These are phyloP conservation scores for Antarctomyces pellizariae DNA, from an alignment of 495 filamentous ascomycete species.

Conservation along the genomic window DNA sequence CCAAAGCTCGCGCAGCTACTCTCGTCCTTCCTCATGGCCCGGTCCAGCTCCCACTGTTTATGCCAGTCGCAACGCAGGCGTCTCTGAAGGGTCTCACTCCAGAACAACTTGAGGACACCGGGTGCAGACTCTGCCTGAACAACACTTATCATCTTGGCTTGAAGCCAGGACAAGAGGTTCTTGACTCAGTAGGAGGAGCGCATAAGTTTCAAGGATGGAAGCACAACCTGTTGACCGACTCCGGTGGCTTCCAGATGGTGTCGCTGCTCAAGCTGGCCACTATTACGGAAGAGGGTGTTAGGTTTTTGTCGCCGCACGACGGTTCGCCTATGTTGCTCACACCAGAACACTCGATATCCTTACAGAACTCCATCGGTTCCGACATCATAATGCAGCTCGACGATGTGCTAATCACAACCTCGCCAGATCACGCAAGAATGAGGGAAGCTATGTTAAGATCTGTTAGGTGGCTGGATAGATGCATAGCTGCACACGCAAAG, in stretches of 20 bases:
- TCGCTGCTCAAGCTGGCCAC: conserved; percentile 82
- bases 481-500: conserved; percentile 75
- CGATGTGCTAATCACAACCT: conserved; percentile 89
- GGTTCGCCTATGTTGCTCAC: conserved; percentile 93
- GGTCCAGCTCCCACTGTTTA: conserved; percentile 79
- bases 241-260: conserved; percentile 99
- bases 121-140: conserved; percentile 81
- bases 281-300: conserved; percentile 86
- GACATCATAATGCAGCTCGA: conserved; percentile 99
- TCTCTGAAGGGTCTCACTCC: conserved; percentile 88
- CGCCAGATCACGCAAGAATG: conserved; percentile 67
- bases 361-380: conserved; percentile 92
- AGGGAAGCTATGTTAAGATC: conserved; percentile 86
- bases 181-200: conserved; percentile 73
- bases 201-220: conserved; percentile 90
- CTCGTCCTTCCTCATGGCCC: conserved; percentile 79
- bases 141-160: conserved; percentile 95
- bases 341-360: conserved; percentile 85
- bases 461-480: conserved; percentile 95
- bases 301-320: conserved; percentile 86
- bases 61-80: conserved; percentile 97
- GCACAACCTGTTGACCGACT: conserved; percentile 88
- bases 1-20: conserved; percentile 79
- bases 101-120: conserved; percentile 67
- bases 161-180: conserved; percentile 72